Conservation (phyloP, 257 asterid genomes). For the Jaltomata sinuosa region DNA sequence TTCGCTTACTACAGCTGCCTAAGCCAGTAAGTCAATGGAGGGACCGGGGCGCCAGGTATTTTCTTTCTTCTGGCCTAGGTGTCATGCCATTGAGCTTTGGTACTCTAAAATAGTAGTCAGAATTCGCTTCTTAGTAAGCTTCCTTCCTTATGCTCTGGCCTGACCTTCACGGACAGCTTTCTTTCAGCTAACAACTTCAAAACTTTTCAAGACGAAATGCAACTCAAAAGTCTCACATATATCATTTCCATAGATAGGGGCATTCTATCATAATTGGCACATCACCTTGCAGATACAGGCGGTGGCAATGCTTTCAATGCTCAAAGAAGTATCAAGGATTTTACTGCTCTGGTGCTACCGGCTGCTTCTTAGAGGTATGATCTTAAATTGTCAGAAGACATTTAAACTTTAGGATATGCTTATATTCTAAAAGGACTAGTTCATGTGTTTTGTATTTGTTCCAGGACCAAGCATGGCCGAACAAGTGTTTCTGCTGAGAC, state of each 20-base stretch:
- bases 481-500: not conserved
- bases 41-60: no score
- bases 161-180: no score
- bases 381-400: not conserved
- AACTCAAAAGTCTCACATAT: not conserved
- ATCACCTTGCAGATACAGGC: slow-evolving; percentile 2
- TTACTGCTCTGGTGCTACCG: slow-evolving; percentile 16
- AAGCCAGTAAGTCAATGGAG: no score
- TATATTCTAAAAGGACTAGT: not conserved
- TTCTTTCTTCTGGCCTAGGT: no score
- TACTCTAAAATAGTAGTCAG: no score
- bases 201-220: no score
- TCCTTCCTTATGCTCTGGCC: no score
- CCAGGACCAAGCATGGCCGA: slow-evolving; percentile 22
- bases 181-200: no score
- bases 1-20: no score
- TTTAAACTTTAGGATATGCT: no score
- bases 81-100: no score
- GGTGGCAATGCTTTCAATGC: slow-evolving; percentile 17
- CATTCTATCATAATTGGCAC: not conserved
- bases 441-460: not conserved
- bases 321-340: slow-evolving; percentile 15
- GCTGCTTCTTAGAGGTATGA: slow-evolving; percentile 14
- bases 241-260: not conserved
- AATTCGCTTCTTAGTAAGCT: no score